Evolutionary conservation across 495 filamentous ascomycete genomes (phyloP).

Genomic region (Clavariopsis aquatica): DNA sequence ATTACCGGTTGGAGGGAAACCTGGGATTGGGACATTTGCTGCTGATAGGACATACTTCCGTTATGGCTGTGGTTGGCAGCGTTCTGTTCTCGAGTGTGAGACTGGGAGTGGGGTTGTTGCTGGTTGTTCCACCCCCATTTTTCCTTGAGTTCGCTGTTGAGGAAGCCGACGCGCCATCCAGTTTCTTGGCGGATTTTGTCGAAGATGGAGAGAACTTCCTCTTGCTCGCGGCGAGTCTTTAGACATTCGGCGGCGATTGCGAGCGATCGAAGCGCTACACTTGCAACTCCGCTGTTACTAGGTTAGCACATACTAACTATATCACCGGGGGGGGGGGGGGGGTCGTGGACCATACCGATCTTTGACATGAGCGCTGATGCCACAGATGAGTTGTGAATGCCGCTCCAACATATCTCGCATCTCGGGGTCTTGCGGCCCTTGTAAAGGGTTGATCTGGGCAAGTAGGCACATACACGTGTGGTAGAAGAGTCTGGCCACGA

Average conservation of each 20-base stretch:
- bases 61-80: background rate
- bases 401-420: slow-evolving; percentile 67
- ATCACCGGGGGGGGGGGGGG: no score
- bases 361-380: slow-evolving; percentile 80
- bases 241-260: slow-evolving; percentile 77
- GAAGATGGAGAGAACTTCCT: slow-evolving; percentile 79
- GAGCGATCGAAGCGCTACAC: slow-evolving; percentile 74
- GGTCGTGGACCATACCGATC: slow-evolving; percentile 56
- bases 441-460: slow-evolving; percentile 73
- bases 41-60: slow-evolving; percentile 3
- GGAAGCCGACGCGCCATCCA: slow-evolving; percentile 71
- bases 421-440: slow-evolving; percentile 58
- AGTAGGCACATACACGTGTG: slow-evolving; percentile 81
- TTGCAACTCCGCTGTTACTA: slow-evolving; percentile 64
- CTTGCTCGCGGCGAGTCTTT: slow-evolving; percentile 68
- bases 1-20: slow-evolving; percentile 13
- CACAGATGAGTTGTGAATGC: slow-evolving; percentile 81
- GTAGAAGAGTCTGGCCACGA: slow-evolving; percentile 86
- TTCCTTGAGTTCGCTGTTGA: slow-evolving; percentile 67
- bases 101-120: slow-evolving; percentile 6
- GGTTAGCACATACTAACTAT: slow-evolving; percentile 16
- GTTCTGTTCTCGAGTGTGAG: background rate
- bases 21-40: slow-evolving; percentile 19
- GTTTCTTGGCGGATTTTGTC: slow-evolving; percentile 72
- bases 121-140: slow-evolving; percentile 74